These are phyloP conservation scores for Dovyalis caffra DNA, from an alignment of 345 rosid genomes.

Conservation along the genomic window DNA sequence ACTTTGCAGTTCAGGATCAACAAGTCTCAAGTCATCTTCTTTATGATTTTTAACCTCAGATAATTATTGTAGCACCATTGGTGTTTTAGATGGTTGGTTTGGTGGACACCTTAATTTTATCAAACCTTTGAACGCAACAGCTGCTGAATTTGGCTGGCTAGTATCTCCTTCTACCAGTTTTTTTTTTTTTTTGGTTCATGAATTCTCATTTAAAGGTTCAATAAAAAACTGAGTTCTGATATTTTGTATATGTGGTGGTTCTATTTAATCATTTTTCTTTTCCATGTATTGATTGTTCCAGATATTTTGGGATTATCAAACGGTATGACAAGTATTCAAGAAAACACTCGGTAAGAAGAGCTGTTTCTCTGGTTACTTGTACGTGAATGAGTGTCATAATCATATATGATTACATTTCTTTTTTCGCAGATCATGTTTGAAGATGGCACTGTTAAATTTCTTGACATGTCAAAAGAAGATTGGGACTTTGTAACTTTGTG, in stretches of 20 bases:
- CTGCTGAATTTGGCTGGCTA: no score
- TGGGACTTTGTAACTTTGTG: constrained; percentile 56
- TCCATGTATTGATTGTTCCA: constrained; percentile 27
- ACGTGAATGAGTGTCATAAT: constrained; percentile 1
- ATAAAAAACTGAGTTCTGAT: neutral
- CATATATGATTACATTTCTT: constrained; percentile 1
- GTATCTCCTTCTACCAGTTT: neutral
- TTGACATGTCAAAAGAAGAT: constrained; percentile 66
- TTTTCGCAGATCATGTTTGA: constrained; percentile 69
- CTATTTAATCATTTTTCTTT: neutral
- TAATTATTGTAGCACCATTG: neutral
- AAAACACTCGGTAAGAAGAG: constrained; percentile 57
- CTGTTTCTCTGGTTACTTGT: constrained; percentile 1
- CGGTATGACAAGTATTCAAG: constrained; percentile 58
- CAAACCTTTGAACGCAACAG: no score
- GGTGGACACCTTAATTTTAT: no score
- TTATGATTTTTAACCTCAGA: neutral
- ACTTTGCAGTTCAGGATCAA: neutral
- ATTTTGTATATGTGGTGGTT: neutral
- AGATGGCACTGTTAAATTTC: constrained; percentile 54
- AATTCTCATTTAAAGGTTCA: neutral
- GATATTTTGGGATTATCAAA: constrained; percentile 65
- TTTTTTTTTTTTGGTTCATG: neutral
- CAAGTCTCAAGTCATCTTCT: neutral
- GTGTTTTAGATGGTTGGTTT: no score